Conservation (phyloP, 2,329 filamentous ascomycete species). For the Phialocephala subalpina region DNA sequence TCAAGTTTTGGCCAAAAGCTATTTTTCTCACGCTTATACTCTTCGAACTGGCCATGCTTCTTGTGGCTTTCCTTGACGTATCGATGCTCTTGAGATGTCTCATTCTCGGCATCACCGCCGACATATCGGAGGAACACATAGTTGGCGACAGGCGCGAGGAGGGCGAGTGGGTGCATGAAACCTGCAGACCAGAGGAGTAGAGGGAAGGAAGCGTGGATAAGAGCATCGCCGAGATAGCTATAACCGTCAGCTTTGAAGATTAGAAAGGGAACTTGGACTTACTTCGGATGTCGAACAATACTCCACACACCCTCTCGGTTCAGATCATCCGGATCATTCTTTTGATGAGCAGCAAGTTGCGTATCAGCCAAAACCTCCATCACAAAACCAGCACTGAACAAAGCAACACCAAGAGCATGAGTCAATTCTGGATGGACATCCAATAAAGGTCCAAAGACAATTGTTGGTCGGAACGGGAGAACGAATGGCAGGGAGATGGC, state of each 20-base stretch:
- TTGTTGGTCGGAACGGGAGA: background rate
- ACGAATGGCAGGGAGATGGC: slow-evolving; percentile 5
- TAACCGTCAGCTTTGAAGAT: slow-evolving; percentile 6
- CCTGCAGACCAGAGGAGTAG: slow-evolving; percentile 25
- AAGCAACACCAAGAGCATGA: slow-evolving; percentile 17
- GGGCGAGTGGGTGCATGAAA: slow-evolving; percentile 24
- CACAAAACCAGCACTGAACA: slow-evolving; percentile 23
- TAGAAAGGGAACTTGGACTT: background rate
- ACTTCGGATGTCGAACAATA: slow-evolving; percentile 30
- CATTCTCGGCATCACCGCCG: slow-evolving; percentile 23
- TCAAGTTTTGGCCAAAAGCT: slow-evolving; percentile 24
- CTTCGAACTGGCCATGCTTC: slow-evolving; percentile 17
- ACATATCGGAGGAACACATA: slow-evolving; percentile 24
- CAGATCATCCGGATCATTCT: slow-evolving; percentile 5
- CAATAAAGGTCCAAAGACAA: slow-evolving; percentile 9
- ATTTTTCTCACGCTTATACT: slow-evolving; percentile 24
- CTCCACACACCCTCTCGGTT: slow-evolving; percentile 27
- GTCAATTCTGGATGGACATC: slow-evolving; percentile 18
- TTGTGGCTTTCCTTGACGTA: slow-evolving; percentile 13
- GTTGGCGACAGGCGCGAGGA: slow-evolving; percentile 25
- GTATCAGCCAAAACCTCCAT: slow-evolving; percentile 28
- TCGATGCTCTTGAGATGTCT: slow-evolving; percentile 21
- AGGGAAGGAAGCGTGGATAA: slow-evolving; percentile 27
- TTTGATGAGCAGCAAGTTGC: slow-evolving; percentile 17
- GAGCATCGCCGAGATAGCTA: slow-evolving; percentile 29